A percentile compares a stretch with the other conserved stretches of the same genome.
Evolutionary conservation across 2,329 filamentous ascomycete genomes (phyloP).

Genomic region (Trichoderma asperellum): DNA sequence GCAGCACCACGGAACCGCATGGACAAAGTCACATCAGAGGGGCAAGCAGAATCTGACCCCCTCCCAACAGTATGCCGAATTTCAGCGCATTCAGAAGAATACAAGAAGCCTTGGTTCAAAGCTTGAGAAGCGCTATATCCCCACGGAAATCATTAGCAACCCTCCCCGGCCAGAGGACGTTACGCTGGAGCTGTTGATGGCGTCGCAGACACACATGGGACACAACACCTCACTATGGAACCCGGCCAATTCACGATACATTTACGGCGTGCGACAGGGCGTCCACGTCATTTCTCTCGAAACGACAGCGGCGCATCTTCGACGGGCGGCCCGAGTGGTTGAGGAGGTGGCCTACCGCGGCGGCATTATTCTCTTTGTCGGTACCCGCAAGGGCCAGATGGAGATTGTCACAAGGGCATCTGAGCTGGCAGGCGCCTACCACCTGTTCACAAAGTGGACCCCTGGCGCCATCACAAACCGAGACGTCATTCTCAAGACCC

Average conservation of each 20-base stretch:
- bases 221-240: conserved; percentile 94
- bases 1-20: conserved; percentile 41
- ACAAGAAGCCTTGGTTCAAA: conserved; percentile 55
- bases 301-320: conserved; percentile 82
- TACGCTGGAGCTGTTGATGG: conserved; percentile 87
- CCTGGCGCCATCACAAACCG: conserved; percentile 92
- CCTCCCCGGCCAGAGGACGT: conserved; percentile 80
- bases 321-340: conserved; percentile 91
- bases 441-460: conserved; percentile 91
- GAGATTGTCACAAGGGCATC: conserved; percentile 81
- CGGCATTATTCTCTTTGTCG: conserved; percentile 87
- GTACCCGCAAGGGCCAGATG: conserved; percentile 81
- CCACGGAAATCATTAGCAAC: conserved; percentile 67
- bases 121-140: conserved; percentile 63
- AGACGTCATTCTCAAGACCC: conserved; percentile 78
- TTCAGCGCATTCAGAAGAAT: conserved; percentile 45
- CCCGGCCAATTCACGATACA: conserved; percentile 89
- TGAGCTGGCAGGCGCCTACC: conserved; percentile 75
- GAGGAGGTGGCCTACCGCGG: conserved; percentile 81
- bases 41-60: conserved; percentile 44
- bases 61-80: conserved; percentile 46
- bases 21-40: conserved; percentile 41
- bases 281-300: conserved; percentile 95
- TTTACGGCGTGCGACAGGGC: conserved; percentile 84
- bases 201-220: conserved; percentile 84